phyloP scores from a whole-genome alignment of 1,284 basidiomycete genomes.

The Sporisorium sorghi region DNA sequence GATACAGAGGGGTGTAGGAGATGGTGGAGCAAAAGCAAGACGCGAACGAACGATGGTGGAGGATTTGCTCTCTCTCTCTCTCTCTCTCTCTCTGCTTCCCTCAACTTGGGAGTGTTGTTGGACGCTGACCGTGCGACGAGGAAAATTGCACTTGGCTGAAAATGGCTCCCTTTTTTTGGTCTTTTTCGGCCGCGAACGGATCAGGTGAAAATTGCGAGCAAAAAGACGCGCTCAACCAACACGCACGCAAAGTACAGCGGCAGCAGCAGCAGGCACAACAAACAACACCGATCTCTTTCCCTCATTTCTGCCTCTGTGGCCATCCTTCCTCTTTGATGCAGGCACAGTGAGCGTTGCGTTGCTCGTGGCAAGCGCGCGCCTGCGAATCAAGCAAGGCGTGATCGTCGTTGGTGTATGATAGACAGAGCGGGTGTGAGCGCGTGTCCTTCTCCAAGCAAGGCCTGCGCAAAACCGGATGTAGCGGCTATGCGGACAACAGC shows the following conservation, averaged over 20 bases:
- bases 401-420: no score
- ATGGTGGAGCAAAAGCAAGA: slow-evolving; percentile 22
- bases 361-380: no score
- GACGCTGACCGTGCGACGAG: slow-evolving; percentile 38
- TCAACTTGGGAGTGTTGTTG: neutral
- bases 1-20: slow-evolving; percentile 21
- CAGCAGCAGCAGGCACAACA: no score
- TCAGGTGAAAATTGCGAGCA: slow-evolving; percentile 12
- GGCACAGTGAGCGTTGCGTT: no score
- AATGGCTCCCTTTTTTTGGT: neutral
- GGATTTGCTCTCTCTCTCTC: slow-evolving; percentile 15
- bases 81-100: neutral
- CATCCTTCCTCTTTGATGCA: no score
- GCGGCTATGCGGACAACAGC: neutral
- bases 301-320: no score
- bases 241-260: neutral
- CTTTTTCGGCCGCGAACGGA: slow-evolving; percentile 42
- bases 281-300: no score
- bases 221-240: slow-evolving; percentile 5
- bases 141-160: slow-evolving; percentile 10
- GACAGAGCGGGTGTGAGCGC: no score
- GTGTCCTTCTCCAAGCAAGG: no score
- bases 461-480: no score
- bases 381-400: no score
- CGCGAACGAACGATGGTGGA: slow-evolving; percentile 18